Evolutionary conservation across 2,329 filamentous ascomycete species (phyloP).

Genomic region (Alternaria sp.): DNA sequence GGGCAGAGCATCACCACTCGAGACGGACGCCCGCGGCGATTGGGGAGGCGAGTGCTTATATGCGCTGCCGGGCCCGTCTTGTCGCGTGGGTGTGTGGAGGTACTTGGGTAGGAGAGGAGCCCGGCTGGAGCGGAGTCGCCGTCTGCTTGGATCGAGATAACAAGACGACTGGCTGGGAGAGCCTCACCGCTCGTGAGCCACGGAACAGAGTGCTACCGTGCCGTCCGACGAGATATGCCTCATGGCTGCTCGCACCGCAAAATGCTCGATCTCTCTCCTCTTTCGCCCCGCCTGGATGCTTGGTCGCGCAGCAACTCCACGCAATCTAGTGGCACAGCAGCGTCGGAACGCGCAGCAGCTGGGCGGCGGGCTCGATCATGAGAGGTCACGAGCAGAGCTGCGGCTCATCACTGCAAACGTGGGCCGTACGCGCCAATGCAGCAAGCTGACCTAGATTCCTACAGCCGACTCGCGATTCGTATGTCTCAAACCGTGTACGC

Average conservation of each 20-base stretch:
- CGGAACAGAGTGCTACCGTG: slow-evolving; percentile 3
- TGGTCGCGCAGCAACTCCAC: slow-evolving; percentile 6
- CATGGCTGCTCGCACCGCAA: neutral
- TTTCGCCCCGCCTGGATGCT: slow-evolving; percentile 4
- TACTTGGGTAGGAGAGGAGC: neutral
- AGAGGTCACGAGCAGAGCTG: slow-evolving; percentile 10
- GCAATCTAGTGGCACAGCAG: slow-evolving; percentile 23
- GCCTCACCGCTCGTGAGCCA: slow-evolving; percentile 15
- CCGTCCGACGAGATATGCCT: slow-evolving; percentile 4
- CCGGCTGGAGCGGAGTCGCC: slow-evolving; percentile 24
- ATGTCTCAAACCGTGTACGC: neutral
- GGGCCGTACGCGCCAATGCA: neutral
- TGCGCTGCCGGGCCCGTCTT: slow-evolving; percentile 12
- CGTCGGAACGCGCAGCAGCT: neutral
- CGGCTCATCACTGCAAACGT: neutral
- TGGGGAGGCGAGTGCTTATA: slow-evolving; percentile 10
- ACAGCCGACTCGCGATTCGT: neutral
- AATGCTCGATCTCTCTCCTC: slow-evolving; percentile 1
- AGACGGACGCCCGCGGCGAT: slow-evolving; percentile 2
- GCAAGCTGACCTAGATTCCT: neutral
- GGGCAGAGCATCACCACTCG: slow-evolving; percentile 8
- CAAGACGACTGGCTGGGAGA: slow-evolving; percentile 8
- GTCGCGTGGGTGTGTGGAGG: slow-evolving; percentile 1
- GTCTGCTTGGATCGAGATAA: slow-evolving; percentile 21
- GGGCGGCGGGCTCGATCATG: neutral